Conservation (phyloP, 192 early-diverging fungal species). For the Irineochytrium annulatum region DNA sequence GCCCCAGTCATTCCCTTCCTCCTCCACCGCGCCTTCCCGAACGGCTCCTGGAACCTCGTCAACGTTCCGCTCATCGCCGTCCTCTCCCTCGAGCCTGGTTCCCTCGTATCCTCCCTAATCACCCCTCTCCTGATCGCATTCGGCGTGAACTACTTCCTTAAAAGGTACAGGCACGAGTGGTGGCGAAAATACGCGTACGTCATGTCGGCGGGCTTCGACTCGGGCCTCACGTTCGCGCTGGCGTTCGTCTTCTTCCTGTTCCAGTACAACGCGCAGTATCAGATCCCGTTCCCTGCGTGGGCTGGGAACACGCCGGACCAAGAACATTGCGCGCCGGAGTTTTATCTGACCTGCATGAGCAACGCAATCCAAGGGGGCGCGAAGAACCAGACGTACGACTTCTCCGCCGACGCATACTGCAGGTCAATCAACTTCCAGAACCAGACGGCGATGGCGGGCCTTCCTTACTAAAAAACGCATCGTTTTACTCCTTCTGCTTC, state of each 20-base stretch:
- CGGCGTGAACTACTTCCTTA: slow-evolving; percentile 7
- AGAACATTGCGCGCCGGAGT: not conserved
- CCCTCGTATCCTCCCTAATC: not conserved
- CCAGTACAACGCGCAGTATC: not conserved
- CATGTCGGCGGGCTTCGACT: slow-evolving; percentile 57
- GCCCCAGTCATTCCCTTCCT: slow-evolving; percentile 28
- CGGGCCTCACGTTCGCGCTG: slow-evolving; percentile 40
- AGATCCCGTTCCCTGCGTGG: not conserved
- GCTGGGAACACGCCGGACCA: not conserved
- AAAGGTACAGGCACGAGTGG: slow-evolving; percentile 31
- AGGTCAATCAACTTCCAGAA: not conserved
- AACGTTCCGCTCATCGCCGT: slow-evolving; percentile 15
- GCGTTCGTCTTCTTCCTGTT: slow-evolving; percentile 16
- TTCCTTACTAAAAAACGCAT: too few species aligned
- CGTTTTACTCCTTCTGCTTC: too few species aligned
- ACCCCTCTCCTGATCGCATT: slow-evolving; percentile 14
- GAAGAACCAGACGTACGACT: too few species aligned
- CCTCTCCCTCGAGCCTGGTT: slow-evolving; percentile 3
- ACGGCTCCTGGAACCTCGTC: slow-evolving; percentile 13
- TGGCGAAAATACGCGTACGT: slow-evolving; percentile 67
- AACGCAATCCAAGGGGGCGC: too few species aligned
- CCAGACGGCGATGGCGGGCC: not conserved
- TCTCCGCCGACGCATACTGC: slow-evolving; percentile 3
- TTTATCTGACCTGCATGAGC: not conserved
- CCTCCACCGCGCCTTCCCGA: slow-evolving; percentile 34